Evolutionary conservation across 805 yeast genomes (phyloP), one percentile per base, ranked within the genome.

Genomic region (Barnettozyma sucrosica): DNA sequence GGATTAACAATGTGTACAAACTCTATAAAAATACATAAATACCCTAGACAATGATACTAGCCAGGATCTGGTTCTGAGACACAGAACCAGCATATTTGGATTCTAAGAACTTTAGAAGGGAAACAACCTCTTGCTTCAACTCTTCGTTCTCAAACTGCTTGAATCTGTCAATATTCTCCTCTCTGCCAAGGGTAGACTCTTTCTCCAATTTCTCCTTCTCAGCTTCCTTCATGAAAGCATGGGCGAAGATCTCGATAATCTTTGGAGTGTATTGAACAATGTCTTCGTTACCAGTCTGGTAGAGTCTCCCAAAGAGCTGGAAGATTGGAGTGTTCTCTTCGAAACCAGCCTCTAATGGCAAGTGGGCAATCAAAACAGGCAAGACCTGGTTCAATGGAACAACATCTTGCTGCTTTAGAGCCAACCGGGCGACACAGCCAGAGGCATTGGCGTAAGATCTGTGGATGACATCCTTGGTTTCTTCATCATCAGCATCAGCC

Each of bases 371-470:
- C 60, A 93, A 73, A 21, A 75, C 77, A 43, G 96, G 95, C 20
- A 85, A 71, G 38, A 92, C 79, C 47, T 81, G 89, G 50, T 76
- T 80, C 55, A 89, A 68, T 51, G 97, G 97, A 56, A 90, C 81
- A 33, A 84, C 76, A 34, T 68, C 69, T 58, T 79, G 81, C 65
- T 85, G 77, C 63, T 84, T 83, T 65, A 87, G 71, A 13, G 86
- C 78, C 86, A 93, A 76, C 69, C 99, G 81, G 16, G 96, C 90
- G 49, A 90, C 96, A 77, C 98, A 93, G 39, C 99, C 99, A 66
- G 93, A 85, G 5, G 96, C 96, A 66, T 93, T 93, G 51, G 98
- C 97, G 56, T 79, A 80, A 6, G 95, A 81, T 71, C 96, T 78
- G 69, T 83, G 83, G 57, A 87, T 78, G 51, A 80, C 84, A 55